These are phyloP conservation scores for Talaromyces sp. DNA, from an alignment of 2,329 filamentous ascomycete species.

Conservation along the genomic window DNA sequence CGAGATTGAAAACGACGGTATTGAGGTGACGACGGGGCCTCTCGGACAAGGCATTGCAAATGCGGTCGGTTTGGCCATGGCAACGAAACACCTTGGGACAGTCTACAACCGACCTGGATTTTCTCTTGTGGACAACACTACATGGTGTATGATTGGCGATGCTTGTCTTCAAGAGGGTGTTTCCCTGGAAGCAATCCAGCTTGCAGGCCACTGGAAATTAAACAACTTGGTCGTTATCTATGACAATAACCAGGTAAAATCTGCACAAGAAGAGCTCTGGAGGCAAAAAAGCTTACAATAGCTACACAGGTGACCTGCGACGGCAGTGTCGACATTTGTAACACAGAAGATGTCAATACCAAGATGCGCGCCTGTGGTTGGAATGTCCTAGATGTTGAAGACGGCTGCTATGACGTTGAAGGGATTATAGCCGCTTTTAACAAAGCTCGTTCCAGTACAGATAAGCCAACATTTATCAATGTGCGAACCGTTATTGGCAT, in stretches of 20 bases:
- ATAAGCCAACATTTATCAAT: conserved; percentile 55
- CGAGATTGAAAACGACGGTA: conserved; percentile 49
- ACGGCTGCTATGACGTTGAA: conserved; percentile 50
- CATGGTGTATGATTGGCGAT: conserved; percentile 56
- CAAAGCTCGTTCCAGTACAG: conserved; percentile 32
- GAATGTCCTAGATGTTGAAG: conserved; percentile 51
- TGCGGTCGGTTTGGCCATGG: conserved; percentile 55
- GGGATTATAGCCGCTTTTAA: conserved; percentile 45
- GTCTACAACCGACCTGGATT: conserved; percentile 48
- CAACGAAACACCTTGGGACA: conserved; percentile 50
- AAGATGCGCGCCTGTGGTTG: conserved; percentile 57
- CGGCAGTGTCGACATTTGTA: conserved; percentile 51
- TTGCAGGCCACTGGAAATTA: conserved; percentile 53
- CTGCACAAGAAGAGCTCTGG: not conserved
- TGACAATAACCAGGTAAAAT: conserved; percentile 51
- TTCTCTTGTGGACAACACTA: conserved; percentile 46
- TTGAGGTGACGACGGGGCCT: conserved; percentile 56
- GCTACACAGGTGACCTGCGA: conserved; percentile 48
- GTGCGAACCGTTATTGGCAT: conserved; percentile 51
- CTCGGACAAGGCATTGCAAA: conserved; percentile 57
- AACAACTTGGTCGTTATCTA: conserved; percentile 57
- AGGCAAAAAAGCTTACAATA: not conserved
- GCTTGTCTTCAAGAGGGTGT: conserved; percentile 58
- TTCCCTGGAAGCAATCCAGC: conserved; percentile 52
- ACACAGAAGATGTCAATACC: conserved; percentile 54